Percentiles rank a stretch among this genome's conserved stretches.
phyloP scores from a whole-genome alignment of 2,329 filamentous ascomycete genomes.

The Ophidiomyces ophidiicola region DNA sequence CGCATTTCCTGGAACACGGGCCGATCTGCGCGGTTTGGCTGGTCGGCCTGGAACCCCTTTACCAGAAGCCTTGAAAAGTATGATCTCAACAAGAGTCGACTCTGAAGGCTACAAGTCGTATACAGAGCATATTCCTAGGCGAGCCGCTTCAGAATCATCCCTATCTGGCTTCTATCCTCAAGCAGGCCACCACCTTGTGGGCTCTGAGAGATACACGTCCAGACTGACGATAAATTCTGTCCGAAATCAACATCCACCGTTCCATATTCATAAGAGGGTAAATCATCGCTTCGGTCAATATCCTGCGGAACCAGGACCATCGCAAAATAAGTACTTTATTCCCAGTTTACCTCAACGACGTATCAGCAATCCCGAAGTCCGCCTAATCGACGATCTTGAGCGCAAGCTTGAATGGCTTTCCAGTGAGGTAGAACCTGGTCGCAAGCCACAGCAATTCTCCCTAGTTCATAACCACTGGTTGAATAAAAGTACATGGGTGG shows the following conservation, averaged over 20 bases:
- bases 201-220: too few relatives aligned
- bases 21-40: slow-evolving; percentile 16
- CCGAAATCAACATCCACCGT: background rate
- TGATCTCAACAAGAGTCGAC: slow-evolving; percentile 13
- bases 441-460: slow-evolving; percentile 31
- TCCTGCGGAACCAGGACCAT: background rate
- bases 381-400: slow-evolving; percentile 25
- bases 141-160: slow-evolving; percentile 5
- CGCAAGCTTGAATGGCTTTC: slow-evolving; percentile 30
- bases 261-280: background rate
- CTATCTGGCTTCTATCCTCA: background rate
- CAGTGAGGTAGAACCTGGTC: slow-evolving; percentile 29
- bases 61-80: slow-evolving; percentile 20
- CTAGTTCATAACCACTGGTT: slow-evolving; percentile 33
- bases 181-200: background rate
- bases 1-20: slow-evolving; percentile 14
- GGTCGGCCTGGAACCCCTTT: slow-evolving; percentile 29
- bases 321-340: background rate
- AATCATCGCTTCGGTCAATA: background rate
- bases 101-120: background rate
- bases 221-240: too few relatives aligned
- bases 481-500: slow-evolving; percentile 31
- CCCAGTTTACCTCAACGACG: slow-evolving; percentile 4
- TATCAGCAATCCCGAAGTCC: slow-evolving; percentile 28
- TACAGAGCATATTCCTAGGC: background rate